phyloP scores from a whole-genome alignment of 805 yeast species.

The Spencermartinsiella europaea region DNA sequence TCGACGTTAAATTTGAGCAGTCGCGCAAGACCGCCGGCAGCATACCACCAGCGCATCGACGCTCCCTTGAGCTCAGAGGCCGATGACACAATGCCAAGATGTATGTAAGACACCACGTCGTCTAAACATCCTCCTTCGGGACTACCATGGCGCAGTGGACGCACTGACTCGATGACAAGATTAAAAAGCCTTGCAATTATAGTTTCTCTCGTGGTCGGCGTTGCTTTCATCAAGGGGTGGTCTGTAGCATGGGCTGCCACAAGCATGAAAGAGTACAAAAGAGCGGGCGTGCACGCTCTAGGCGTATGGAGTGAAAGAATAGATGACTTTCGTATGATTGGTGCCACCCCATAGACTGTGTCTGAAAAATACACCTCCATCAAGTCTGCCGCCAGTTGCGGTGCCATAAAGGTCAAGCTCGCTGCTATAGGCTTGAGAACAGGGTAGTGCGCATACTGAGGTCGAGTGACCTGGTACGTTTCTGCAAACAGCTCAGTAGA shows the following conservation, averaged over 20 bases:
- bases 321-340: conserved; percentile 22
- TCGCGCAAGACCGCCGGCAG: conserved; percentile 28
- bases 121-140: conserved; percentile 20
- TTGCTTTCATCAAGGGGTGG: conserved; percentile 24
- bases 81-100: conserved; percentile 27
- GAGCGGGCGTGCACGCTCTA: conserved; percentile 21
- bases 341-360: conserved; percentile 28
- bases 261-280: conserved; percentile 23
- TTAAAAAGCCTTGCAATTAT: conserved; percentile 20
- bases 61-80: conserved; percentile 30
- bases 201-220: conserved; percentile 25
- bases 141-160: conserved; percentile 17
- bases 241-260: conserved; percentile 30
- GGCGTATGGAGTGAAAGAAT: conserved; percentile 22
- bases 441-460: conserved; percentile 13
- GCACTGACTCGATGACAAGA: conserved; percentile 19
- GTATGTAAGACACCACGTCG: conserved; percentile 28
- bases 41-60: conserved; percentile 28
- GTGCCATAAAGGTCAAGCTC: conserved; percentile 16
- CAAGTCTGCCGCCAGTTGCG: conserved; percentile 22
- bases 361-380: conserved; percentile 27
- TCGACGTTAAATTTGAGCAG: conserved; percentile 27
- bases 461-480: background rate
- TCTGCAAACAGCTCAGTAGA: conserved; percentile 9
- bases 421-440: conserved; percentile 16